Evolutionary conservation across 306 rosid species (phyloP).

Genomic region (Cicer yamashitae): DNA sequence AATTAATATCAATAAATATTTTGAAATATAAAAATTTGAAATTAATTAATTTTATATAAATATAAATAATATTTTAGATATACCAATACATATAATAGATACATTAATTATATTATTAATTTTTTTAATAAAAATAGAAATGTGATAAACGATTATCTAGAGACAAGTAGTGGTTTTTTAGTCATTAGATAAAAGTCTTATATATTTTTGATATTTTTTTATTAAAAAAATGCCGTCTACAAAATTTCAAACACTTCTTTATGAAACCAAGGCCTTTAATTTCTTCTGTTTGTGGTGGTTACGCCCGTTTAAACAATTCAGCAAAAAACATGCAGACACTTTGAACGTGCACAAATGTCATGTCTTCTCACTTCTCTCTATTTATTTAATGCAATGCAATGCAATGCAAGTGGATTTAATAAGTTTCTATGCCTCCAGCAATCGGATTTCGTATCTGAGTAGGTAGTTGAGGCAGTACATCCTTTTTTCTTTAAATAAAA

Average conservation of each 20-base stretch:
- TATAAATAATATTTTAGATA: too few relatives aligned
- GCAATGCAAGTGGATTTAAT: not conserved
- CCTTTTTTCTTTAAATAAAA: not conserved
- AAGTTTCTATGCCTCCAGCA: slow-evolving; percentile 7
- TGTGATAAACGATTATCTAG: too few relatives aligned
- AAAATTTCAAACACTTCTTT: not conserved
- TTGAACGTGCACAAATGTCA: slow-evolving; percentile 47
- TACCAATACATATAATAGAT: too few relatives aligned
- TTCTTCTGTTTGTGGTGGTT: not conserved
- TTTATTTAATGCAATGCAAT: slow-evolving; percentile 25
- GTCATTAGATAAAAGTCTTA: too few relatives aligned
- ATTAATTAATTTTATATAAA: too few relatives aligned
- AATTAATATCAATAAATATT: too few relatives aligned
- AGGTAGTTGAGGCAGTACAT: not conserved
- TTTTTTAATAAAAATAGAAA: too few relatives aligned
- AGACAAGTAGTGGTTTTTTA: too few relatives aligned
- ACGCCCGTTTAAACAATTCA: slow-evolving; percentile 1
- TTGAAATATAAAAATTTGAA: too few relatives aligned
- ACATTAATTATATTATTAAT: too few relatives aligned
- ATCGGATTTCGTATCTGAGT: not conserved
- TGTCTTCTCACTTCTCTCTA: not conserved
- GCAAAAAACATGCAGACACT: slow-evolving; percentile 34
- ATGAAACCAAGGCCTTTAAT: not conserved
- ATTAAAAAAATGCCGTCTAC: not conserved
- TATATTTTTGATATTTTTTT: too few relatives aligned